phyloP scores from a whole-genome alignment of 1,284 basidiomycete genomes.

The Cutaneotrichosporon cutaneum region DNA sequence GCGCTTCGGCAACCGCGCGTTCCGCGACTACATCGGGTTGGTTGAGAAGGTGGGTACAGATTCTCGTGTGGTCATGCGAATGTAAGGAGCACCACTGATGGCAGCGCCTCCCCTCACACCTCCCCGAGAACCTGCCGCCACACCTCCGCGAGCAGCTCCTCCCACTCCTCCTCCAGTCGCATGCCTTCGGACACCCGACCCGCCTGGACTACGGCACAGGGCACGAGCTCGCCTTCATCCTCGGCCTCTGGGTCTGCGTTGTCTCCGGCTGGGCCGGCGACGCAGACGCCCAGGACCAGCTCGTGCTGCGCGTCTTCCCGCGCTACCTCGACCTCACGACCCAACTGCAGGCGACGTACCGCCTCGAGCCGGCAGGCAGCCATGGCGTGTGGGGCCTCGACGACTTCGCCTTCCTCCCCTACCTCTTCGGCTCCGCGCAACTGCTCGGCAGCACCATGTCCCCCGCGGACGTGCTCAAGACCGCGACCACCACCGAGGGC shows the following conservation, averaged over 20 bases:
- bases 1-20: constrained; percentile 91
- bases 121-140: constrained; percentile 47
- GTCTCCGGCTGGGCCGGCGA: constrained; percentile 42
- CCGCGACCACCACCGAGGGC: constrained; percentile 12
- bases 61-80: too few species aligned
- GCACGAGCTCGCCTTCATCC: constrained; percentile 83
- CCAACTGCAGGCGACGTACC: constrained; percentile 83
- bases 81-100: not conserved
- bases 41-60: constrained; percentile 65
- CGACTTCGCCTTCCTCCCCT: constrained; percentile 87
- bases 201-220: constrained; percentile 97
- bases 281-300: constrained; percentile 48
- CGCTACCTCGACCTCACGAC: constrained; percentile 77
- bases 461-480: constrained; percentile 41
- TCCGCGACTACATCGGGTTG: constrained; percentile 78
- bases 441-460: constrained; percentile 59
- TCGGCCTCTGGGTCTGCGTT: constrained; percentile 62
- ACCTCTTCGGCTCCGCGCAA: constrained; percentile 89
- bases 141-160: constrained; percentile 66
- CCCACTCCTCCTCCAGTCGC: constrained; percentile 53
- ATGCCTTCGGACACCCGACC: constrained; percentile 82
- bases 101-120: constrained; percentile 61
- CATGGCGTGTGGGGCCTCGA: constrained; percentile 99
- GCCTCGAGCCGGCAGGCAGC: constrained; percentile 91
- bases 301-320: constrained; percentile 53